These are phyloP conservation scores for Globisporangium alternatum DNA, from an alignment of 352 stramenopile genomes.

Conservation along the genomic window DNA sequence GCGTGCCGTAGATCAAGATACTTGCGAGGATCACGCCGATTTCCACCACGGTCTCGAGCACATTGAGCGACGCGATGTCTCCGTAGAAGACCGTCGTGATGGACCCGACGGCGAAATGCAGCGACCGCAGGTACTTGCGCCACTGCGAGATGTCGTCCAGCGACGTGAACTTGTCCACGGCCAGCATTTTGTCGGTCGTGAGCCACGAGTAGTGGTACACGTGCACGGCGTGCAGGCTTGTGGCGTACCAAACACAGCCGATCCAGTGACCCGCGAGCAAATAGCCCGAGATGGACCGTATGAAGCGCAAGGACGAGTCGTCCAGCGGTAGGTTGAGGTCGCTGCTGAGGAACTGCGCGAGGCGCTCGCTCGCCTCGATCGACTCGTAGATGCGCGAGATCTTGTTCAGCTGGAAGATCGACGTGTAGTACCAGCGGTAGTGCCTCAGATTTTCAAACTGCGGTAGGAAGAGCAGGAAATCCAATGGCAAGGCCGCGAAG, in stretches of 20 bases:
- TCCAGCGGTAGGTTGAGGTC: constrained; percentile 52
- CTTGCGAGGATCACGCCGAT: constrained; percentile 57
- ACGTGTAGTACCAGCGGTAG: constrained; percentile 55
- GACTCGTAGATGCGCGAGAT: constrained; percentile 44
- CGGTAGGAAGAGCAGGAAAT: constrained; percentile 49
- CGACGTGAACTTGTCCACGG: constrained; percentile 38
- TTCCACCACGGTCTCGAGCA: constrained; percentile 53
- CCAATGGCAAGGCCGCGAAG: constrained; percentile 37
- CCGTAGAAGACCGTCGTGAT: constrained; percentile 74
- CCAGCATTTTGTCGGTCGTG: constrained; percentile 48
- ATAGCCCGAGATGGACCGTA: constrained; percentile 47
- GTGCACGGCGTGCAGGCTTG: constrained; percentile 41
- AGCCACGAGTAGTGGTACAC: constrained; percentile 59
- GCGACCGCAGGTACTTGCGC: constrained; percentile 49
- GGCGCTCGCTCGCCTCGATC: constrained; percentile 45
- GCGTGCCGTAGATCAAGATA: constrained; percentile 71
- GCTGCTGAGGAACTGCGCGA: constrained; percentile 46
- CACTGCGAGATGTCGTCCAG: constrained; percentile 37
- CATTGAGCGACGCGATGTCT: constrained; percentile 62
- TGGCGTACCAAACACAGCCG: constrained; percentile 57
- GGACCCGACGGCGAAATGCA: constrained; percentile 59
- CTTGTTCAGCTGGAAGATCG: constrained; percentile 63
- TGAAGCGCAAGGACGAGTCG: constrained; percentile 50
- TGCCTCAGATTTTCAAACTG: constrained; percentile 20
- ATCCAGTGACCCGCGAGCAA: constrained; percentile 68